A percentile compares a stretch with the other conserved stretches of the same genome.
Evolutionary conservation across 495 filamentous ascomycete genomes (phyloP).

Genomic region (Oidiodendron maius): DNA sequence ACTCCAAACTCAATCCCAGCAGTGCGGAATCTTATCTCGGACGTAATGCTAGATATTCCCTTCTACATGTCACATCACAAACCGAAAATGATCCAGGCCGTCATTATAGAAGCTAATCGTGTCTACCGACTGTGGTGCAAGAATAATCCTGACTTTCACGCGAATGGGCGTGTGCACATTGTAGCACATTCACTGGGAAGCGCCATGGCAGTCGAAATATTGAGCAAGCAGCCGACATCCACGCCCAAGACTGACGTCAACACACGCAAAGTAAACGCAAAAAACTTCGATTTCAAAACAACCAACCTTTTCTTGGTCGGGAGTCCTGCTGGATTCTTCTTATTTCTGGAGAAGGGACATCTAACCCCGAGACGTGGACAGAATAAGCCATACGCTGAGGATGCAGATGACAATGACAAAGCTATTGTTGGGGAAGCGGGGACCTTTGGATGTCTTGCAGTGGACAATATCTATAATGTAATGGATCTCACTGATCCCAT

Average conservation of each 20-base stretch:
- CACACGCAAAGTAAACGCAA: conserved; percentile 42
- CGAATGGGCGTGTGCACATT: conserved; percentile 79
- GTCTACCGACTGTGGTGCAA: conserved; percentile 89
- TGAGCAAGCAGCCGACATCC: conserved; percentile 76
- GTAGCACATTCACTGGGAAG: conserved; percentile 91
- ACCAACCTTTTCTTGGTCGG: conserved; percentile 84
- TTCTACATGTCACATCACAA: conserved; percentile 97
- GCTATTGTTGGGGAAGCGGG: conserved; percentile 71
- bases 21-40: conserved; percentile 83
- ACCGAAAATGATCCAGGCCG: conserved; percentile 84
- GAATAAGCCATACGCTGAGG: conserved; percentile 65
- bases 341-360: conserved; percentile 76
- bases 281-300: conserved; percentile 86
- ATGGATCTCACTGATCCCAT: conserved; percentile 65
- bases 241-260: conserved; percentile 49
- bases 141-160: conserved; percentile 82
- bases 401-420: conserved; percentile 48
- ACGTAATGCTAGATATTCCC: conserved; percentile 96
- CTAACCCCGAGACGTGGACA: conserved; percentile 74
- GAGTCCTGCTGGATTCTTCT: conserved; percentile 90
- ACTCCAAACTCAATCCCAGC: conserved; percentile 86
- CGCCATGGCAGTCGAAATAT: conserved; percentile 86
- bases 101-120: conserved; percentile 87
- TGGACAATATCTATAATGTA: conserved; percentile 96
- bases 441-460: conserved; percentile 81